Conservation (phyloP, 352 stramenopile genomes). For the Phytophthora litchii region DNA sequence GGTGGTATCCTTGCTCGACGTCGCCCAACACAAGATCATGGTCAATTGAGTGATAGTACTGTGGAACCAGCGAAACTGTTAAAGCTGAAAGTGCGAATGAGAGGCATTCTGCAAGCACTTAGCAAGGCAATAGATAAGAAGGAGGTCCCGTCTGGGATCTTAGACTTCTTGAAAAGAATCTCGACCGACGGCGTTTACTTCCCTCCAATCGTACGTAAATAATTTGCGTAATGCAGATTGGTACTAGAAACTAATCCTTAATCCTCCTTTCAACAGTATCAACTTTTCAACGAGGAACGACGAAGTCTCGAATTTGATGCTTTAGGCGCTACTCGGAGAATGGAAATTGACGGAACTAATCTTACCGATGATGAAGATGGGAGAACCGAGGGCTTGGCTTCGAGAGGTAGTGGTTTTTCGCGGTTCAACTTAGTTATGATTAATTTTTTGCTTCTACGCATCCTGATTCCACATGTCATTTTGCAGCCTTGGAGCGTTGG, state of each 20-base stretch:
- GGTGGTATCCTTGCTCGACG: conserved; percentile 40
- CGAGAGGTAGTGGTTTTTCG: conserved; percentile 8
- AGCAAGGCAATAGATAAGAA: conserved; percentile 53
- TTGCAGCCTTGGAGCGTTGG: conserved; percentile 54
- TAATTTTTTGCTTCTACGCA: conserved; percentile 67
- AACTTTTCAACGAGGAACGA: conserved; percentile 54
- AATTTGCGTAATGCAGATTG: background rate
- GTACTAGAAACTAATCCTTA: conserved; percentile 9
- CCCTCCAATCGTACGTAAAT: conserved; percentile 29
- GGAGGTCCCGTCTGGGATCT: conserved; percentile 57
- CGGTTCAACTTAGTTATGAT: conserved; percentile 62
- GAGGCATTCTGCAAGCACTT: conserved; percentile 57
- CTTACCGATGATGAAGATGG: background rate
- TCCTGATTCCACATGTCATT: conserved; percentile 66
- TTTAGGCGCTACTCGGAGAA: conserved; percentile 56
- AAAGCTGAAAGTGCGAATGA: conserved; percentile 68
- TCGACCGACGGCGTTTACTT: conserved; percentile 72
- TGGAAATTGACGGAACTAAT: conserved; percentile 25
- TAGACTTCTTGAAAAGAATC: conserved; percentile 64
- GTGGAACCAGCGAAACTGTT: conserved; percentile 37
- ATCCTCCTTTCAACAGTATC: conserved; percentile 44
- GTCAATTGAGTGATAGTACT: background rate
- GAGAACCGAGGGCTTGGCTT: background rate
- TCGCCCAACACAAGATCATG: background rate
- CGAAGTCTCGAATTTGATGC: conserved; percentile 56